These are phyloP conservation scores for Salinomyces thailandicus DNA, from an alignment of 2,329 filamentous ascomycete genomes.

Conservation along the genomic window DNA sequence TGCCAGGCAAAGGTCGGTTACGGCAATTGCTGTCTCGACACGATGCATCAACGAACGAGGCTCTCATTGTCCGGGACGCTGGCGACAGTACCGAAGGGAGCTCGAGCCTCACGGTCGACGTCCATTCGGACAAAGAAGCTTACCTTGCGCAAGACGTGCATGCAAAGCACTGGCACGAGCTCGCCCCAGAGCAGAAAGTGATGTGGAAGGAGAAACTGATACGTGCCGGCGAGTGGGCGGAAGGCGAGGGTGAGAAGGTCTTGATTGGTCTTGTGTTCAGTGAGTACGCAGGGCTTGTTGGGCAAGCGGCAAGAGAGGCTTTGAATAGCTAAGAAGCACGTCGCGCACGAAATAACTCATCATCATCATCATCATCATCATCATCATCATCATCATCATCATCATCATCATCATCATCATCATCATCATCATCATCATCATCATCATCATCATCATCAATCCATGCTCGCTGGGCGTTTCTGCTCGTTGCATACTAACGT, in stretches of 20 bases:
- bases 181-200: constrained; percentile 51
- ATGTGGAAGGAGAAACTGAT: constrained; percentile 60
- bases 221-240: constrained; percentile 67
- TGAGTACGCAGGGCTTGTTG: constrained; percentile 55
- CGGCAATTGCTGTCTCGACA: constrained; percentile 5
- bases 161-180: constrained; percentile 60
- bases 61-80: constrained; percentile 29
- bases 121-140: constrained; percentile 29
- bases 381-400: too few species aligned
- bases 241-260: constrained; percentile 64
- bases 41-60: constrained; percentile 20
- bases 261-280: constrained; percentile 70
- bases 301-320: constrained; percentile 17
- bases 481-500: too few species aligned
- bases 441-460: too few species aligned
- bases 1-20: constrained; percentile 4
- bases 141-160: constrained; percentile 34
- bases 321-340: too few species aligned
- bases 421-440: too few species aligned
- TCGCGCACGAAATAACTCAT: too few species aligned
- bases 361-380: too few species aligned
- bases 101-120: constrained; percentile 25
- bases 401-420: too few species aligned
- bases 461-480: too few species aligned
- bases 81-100: constrained; percentile 21